These are phyloP conservation scores for Xylaria longipes DNA, from an alignment of 495 filamentous ascomycete species.

Conservation along the genomic window DNA sequence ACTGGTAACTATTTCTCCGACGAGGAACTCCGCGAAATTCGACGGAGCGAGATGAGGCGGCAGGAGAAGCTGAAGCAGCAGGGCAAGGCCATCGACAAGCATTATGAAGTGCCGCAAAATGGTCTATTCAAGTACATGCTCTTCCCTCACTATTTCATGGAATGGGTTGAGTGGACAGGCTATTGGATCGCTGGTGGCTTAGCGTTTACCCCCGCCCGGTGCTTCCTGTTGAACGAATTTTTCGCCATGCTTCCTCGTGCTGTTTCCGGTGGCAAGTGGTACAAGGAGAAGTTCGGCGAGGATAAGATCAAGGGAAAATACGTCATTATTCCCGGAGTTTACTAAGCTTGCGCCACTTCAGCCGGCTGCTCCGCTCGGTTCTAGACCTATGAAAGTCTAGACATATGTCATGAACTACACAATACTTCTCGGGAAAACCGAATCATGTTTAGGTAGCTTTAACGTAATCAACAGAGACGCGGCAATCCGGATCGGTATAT, in stretches of 20 bases:
- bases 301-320: conserved; percentile 75
- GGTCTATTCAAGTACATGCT: conserved; percentile 84
- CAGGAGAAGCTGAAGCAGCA: conserved; percentile 50
- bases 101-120: conserved; percentile 85
- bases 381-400: background rate
- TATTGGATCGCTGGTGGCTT: conserved; percentile 75
- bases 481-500: background rate
- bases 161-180: conserved; percentile 96
- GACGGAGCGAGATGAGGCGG: conserved; percentile 62
- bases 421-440: background rate
- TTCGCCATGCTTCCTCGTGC: conserved; percentile 90
- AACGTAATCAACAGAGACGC: background rate
- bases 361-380: background rate
- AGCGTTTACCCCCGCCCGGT: conserved; percentile 72
- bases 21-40: conserved; percentile 77
- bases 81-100: conserved; percentile 67
- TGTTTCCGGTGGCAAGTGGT: conserved; percentile 83
- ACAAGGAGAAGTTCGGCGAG: conserved; percentile 83
- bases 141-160: conserved; percentile 90
- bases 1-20: conserved; percentile 83
- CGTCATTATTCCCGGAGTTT: conserved; percentile 81
- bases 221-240: conserved; percentile 86
- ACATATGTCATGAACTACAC: background rate
- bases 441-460: background rate
- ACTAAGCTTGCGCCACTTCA: conserved; percentile 43